Conservation (phyloP, 2,329 filamentous ascomycete genomes). For the Fusarium sp. region DNA sequence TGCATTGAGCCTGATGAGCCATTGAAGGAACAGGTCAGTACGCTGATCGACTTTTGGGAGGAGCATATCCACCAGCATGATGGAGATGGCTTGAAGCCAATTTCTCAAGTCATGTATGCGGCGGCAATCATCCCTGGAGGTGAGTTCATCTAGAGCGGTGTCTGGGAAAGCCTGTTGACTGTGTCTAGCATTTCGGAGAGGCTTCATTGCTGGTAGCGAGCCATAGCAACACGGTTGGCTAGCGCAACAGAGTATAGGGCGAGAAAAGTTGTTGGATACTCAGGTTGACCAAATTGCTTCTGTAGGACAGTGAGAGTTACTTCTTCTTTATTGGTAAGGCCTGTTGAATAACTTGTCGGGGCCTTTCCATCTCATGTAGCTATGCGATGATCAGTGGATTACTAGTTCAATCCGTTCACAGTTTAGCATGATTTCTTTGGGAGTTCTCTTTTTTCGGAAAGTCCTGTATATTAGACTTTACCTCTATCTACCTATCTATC, state of each 20-base stretch:
- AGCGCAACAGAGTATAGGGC: not conserved
- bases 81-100: slow-evolving; percentile 60
- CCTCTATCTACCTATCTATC: not conserved
- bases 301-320: not conserved
- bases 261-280: no score
- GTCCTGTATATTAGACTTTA: not conserved
- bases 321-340: not conserved
- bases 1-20: slow-evolving; percentile 51
- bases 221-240: not conserved
- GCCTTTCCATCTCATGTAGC: not conserved
- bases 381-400: not conserved
- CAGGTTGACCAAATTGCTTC: not conserved
- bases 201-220: slow-evolving; percentile 12
- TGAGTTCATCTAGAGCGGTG: slow-evolving; percentile 49
- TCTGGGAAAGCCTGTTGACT: not conserved
- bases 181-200: slow-evolving; percentile 9
- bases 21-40: slow-evolving; percentile 41
- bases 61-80: slow-evolving; percentile 48
- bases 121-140: slow-evolving; percentile 66
- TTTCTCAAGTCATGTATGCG: slow-evolving; percentile 69
- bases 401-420: not conserved
- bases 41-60: slow-evolving; percentile 52
- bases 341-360: not conserved
- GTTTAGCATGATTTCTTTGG: not conserved
- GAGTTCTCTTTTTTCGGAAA: not conserved